Percentiles rank a stretch among this genome's conserved stretches.
phyloP scores from a whole-genome alignment of 2,329 filamentous ascomycete species.

The Gnomoniopsis sp. region DNA sequence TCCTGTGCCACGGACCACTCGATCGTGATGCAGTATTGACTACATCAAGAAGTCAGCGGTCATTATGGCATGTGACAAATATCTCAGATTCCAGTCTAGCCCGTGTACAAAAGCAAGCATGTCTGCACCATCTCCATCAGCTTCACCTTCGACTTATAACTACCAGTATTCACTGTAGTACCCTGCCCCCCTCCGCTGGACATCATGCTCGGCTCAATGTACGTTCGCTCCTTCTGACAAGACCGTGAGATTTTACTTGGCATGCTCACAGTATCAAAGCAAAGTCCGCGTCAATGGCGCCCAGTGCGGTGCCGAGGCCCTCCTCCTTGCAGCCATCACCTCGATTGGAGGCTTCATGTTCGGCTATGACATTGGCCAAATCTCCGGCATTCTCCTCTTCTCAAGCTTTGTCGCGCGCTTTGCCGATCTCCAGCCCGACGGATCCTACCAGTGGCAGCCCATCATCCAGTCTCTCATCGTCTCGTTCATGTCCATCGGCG shows the following conservation, averaged over 20 bases:
- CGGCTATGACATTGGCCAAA: constrained; percentile 58
- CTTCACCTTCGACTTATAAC: too few species aligned
- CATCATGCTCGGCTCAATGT: background rate
- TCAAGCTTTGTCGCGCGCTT: constrained; percentile 53
- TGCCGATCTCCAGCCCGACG: constrained; percentile 37
- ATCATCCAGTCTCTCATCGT: constrained; percentile 61
- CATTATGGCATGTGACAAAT: too few species aligned
- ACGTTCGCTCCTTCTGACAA: background rate
- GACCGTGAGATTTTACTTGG: background rate
- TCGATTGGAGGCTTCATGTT: constrained; percentile 57
- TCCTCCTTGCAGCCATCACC: constrained; percentile 47
- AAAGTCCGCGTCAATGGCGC: background rate
- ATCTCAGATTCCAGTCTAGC: too few species aligned
- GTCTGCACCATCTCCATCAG: too few species aligned
- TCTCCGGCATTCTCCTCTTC: constrained; percentile 61
- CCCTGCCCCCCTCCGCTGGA: too few species aligned
- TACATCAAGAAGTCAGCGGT: too few species aligned
- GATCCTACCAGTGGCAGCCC: constrained; percentile 48
- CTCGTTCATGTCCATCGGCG: constrained; percentile 52
- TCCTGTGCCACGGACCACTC: too few species aligned
- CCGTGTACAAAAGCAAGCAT: too few species aligned
- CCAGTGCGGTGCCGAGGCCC: constrained; percentile 25
- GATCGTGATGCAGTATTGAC: too few species aligned
- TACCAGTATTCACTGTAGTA: too few species aligned
- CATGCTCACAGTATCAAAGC: background rate